Conservation (phyloP, 176 grass and related monocot genomes). For the Raddia guianensis region DNA sequence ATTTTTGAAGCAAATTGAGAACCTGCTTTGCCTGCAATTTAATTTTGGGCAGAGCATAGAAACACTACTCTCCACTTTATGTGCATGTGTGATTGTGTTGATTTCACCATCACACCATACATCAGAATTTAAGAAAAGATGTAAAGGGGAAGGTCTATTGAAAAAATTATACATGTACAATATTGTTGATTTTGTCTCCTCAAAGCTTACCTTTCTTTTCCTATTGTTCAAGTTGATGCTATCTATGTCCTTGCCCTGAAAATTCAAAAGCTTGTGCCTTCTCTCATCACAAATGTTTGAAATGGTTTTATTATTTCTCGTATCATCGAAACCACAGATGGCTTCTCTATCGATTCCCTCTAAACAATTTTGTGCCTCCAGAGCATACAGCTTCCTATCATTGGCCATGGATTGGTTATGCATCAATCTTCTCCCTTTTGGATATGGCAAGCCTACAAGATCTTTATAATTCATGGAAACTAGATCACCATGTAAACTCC, state of each 20-base stretch:
- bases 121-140: constrained; percentile 17
- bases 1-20: constrained; percentile 17
- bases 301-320: constrained; percentile 49
- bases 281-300: constrained; percentile 49
- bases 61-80: not conserved
- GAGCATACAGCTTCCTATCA: constrained; percentile 47
- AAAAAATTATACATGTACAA: constrained; percentile 47
- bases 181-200: constrained; percentile 53
- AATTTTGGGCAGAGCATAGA: constrained; percentile 34
- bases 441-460: constrained; percentile 31
- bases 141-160: constrained; percentile 43
- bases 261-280: constrained; percentile 47
- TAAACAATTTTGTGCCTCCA: constrained; percentile 15
- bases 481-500: constrained; percentile 41
- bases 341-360: constrained; percentile 45
- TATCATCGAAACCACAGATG: constrained; percentile 40
- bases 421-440: constrained; percentile 51
- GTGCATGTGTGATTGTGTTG: constrained; percentile 7
- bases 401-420: constrained; percentile 37
- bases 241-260: constrained; percentile 43
- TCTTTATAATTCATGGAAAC: constrained; percentile 35
- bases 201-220: constrained; percentile 87
- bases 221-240: constrained; percentile 57
- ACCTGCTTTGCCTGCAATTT: constrained; percentile 24
- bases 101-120: constrained; percentile 30